Base-by-base conservation (phyloP, 176 grass and related monocot genomes). In the Stipa capillata region DNA sequence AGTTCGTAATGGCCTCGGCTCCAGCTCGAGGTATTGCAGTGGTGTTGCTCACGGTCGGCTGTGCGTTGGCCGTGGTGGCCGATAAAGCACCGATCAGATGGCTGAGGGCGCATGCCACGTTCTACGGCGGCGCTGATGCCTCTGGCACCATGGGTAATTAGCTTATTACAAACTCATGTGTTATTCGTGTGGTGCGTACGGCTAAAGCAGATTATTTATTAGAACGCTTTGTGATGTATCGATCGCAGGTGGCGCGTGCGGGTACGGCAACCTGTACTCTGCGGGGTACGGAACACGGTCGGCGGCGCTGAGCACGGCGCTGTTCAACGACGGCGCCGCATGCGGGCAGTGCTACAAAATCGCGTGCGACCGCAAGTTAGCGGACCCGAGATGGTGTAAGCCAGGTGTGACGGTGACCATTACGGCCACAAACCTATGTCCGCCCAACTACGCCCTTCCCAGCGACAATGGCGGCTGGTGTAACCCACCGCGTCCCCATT, bases 371-470 rank as follows among this genome's bases (percentile, higher is more conserved):
- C 69, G 37, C 28, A 58, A 42, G 32, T 8, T 44, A 13, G 7
- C 6, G 1, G 45, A 56, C 8, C 65, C 20, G 20, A 1, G 10
- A 20, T 71, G 74, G 53, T 85, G 82, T 32, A 31, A n/a, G 40
- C 51, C 76, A 4, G 76, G 23, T 37, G 61, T 21, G 8, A 54
- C 82, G 23, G 82, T 89, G 4, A 76, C 67, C 63, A 24, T 94
- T n/a, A 90, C 91, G 0, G 85, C 88, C 40, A 94, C 88, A 74
- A 91, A 94, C 51, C 88, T 94, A 67, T 94, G 91, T 67, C 91
- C 91, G 3, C 91, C 91, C 51, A 94, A 94, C 68, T 84, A 68
- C n/a, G 92, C 56, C 0, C 85, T 88, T 9, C 85, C 92, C 12
- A 89, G 85, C 39, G 74, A 94, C 72, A 64, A 89, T 27, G 92